These are phyloP conservation scores for Penicillium riverlandense DNA, from an alignment of 495 filamentous ascomycete species.

Conservation along the genomic window DNA sequence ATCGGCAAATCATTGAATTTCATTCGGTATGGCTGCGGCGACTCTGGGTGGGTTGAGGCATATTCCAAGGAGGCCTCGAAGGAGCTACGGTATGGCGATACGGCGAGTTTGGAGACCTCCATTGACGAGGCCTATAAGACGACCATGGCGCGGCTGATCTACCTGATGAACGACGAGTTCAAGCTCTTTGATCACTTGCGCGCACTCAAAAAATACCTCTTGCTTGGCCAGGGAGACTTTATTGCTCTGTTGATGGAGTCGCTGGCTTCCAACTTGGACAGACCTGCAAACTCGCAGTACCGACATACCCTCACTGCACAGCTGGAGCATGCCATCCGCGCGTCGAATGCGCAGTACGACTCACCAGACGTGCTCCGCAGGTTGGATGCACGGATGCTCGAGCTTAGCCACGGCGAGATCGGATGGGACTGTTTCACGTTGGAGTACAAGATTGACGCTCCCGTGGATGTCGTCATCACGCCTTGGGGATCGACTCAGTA, in stretches of 20 bases:
- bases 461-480: conserved; percentile 95
- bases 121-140: conserved; percentile 97
- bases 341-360: conserved; percentile 95
- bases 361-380: conserved; percentile 85
- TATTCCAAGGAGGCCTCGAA: conserved; percentile 94
- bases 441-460: conserved; percentile 97
- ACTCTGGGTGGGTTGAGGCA: conserved; percentile 89
- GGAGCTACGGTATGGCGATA: conserved; percentile 90
- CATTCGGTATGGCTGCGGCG: conserved; percentile 88
- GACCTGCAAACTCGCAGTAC: conserved; percentile 91
- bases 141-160: conserved; percentile 91
- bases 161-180: conserved; percentile 90
- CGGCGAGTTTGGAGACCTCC: conserved; percentile 78
- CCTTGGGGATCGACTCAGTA: conserved; percentile 93
- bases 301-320: conserved; percentile 94
- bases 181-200: conserved; percentile 86
- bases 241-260: conserved; percentile 97
- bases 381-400: conserved; percentile 92
- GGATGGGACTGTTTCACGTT: conserved; percentile 99
- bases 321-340: conserved; percentile 92
- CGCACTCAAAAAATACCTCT: conserved; percentile 89
- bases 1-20: conserved; percentile 99
- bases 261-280: conserved; percentile 82
- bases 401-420: conserved; percentile 91
- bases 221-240: conserved; percentile 95